Base-by-base conservation (phyloP, 1,284 basidiomycete genomes). In the Anthracocystis walkeri region DNA sequence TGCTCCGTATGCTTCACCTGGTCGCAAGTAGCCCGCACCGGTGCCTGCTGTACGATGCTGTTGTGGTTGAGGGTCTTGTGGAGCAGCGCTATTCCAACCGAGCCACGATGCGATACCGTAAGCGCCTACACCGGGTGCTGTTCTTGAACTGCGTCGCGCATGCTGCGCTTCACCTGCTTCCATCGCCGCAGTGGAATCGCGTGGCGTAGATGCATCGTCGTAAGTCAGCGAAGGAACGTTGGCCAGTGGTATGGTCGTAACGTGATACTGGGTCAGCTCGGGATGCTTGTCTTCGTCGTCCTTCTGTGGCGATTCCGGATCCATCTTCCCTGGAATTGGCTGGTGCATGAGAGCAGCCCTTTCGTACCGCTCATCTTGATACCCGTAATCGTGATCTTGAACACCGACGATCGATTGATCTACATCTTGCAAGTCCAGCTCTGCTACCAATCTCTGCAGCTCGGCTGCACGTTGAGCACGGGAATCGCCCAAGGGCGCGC, bases 201-300 rank as follows among this genome's bases (percentile, higher is more conserved):
- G 48, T 1, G 29, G 45, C 18, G 40, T 42, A 16, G 38, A 33
- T 0, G 3, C 33, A 14, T 59, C 53, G 6, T 73, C 61, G 50
- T 75, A 75, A 4, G 41, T 50, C 2, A 75, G 63, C 4, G 66
- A 64, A 3, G 72, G 72, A 7, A 75, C 54, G 35, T 75, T 69
- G 51, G 63, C 66, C 21, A 75, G 63, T 38, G 51, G 63, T 6
- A 75, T 31, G 4, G 51, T 69, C 1, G 66, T 8, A 7, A 53
- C 53, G 40, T 75, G 68, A 25, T 75, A 77, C 23, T 65, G 66
- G 2, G 67, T 71, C 20, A 73, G 42, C 53, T 77, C 75, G 0
- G 75, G 75, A 53, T 74, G 62, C 2, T 41, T 20, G 12, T 71
- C n/a, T n/a, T n/a, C 65, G 25, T 35, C 20, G 18, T 53, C 50